A percentile compares a stretch with the other conserved stretches of the same genome.
Evolutionary conservation across 805 yeast genomes (phyloP).

Genomic region (Saccharomycopsis sp.): DNA sequence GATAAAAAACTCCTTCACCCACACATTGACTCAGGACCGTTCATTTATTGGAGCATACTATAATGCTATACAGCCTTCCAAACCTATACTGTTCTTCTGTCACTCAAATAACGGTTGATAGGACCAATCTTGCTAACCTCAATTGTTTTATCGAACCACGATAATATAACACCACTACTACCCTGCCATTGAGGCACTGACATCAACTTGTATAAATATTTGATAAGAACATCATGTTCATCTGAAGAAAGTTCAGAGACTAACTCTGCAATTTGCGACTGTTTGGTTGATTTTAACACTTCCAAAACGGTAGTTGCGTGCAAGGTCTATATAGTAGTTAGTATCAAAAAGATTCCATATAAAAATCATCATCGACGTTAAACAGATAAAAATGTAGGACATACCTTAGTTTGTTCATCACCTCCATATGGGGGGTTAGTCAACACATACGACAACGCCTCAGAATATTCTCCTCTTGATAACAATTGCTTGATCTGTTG

Average conservation of each 20-base stretch:
- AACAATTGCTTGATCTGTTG: conserved; percentile 54
- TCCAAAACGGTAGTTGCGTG: conserved; percentile 58
- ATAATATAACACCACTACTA: conserved; percentile 76
- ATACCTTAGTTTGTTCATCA: conserved; percentile 45
- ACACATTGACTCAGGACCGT: background rate
- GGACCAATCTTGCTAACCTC: conserved; percentile 85
- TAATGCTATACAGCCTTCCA: background rate
- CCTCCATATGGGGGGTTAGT: conserved; percentile 81
- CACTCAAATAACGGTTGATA: conserved; percentile 77
- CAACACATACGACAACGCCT: conserved; percentile 60
- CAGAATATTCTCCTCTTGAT: conserved; percentile 63
- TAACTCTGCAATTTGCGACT: conserved; percentile 56
- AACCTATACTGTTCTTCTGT: conserved; percentile 70
- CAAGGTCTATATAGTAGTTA: conserved; percentile 10
- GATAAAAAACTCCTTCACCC: too few species aligned
- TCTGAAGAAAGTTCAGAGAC: conserved; percentile 52
- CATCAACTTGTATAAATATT: conserved; percentile 85
- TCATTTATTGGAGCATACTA: too few species aligned
- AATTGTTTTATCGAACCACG: conserved; percentile 89
- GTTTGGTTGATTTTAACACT: conserved; percentile 59
- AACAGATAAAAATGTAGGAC: background rate
- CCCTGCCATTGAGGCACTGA: conserved; percentile 67
- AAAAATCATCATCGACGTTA: background rate
- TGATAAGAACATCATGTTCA: conserved; percentile 72
- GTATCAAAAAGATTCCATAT: background rate